These are phyloP conservation scores for Talaromyces sp. DNA, from an alignment of 2,329 filamentous ascomycete species.

Conservation along the genomic window DNA sequence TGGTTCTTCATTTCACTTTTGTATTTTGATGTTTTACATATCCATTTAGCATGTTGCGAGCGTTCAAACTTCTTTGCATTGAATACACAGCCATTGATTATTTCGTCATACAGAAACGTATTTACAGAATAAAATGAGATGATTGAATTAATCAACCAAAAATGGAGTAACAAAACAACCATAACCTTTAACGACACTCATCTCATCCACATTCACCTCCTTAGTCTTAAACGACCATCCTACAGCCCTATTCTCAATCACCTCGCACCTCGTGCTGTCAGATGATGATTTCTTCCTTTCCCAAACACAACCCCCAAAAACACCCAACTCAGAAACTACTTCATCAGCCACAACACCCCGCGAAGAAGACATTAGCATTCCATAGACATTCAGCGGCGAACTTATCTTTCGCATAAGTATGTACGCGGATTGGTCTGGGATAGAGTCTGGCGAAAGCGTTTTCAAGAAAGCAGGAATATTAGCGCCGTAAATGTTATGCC, in stretches of 20 bases:
- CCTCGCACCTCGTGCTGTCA: slow-evolving; percentile 18
- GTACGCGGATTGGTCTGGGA: slow-evolving; percentile 30
- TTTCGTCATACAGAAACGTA: background rate
- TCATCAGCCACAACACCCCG: slow-evolving; percentile 32
- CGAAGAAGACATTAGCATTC: slow-evolving; percentile 32
- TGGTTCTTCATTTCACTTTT: background rate
- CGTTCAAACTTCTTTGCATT: slow-evolving; percentile 6
- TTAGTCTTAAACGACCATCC: slow-evolving; percentile 50
- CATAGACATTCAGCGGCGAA: slow-evolving; percentile 28
- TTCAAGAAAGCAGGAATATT: slow-evolving; percentile 38
- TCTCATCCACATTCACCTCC: slow-evolving; percentile 39
- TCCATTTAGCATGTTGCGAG: slow-evolving; percentile 1
- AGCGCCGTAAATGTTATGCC: slow-evolving; percentile 41
- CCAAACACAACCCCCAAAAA: slow-evolving; percentile 44
- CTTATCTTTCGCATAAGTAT: slow-evolving; percentile 43
- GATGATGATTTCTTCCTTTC: slow-evolving; percentile 2
- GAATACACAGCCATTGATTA: background rate
- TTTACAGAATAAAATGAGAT: background rate
- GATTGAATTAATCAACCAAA: slow-evolving; percentile 21
- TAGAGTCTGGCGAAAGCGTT: slow-evolving; percentile 18
- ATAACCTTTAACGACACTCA: slow-evolving; percentile 49
- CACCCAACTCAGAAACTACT: slow-evolving; percentile 45
- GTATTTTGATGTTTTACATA: background rate
- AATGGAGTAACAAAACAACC: slow-evolving; percentile 47
- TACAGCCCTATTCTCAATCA: slow-evolving; percentile 34